Base-by-base conservation (phyloP, 164 flowering plant species). In the Amborella trichopoda region DNA sequence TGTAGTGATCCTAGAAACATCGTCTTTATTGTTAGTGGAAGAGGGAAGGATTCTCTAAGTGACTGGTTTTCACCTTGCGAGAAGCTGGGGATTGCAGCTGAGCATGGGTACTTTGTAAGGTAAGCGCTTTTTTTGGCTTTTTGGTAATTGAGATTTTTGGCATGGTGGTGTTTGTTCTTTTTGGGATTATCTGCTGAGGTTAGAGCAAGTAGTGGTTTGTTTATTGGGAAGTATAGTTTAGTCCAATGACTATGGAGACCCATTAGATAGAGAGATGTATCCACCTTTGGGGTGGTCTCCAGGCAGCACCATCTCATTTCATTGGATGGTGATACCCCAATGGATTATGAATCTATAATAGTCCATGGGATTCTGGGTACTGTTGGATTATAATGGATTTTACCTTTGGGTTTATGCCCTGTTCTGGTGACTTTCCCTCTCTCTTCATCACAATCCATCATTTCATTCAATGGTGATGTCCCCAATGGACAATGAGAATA, bases 81-180 rank as follows among this genome's bases (percentile, higher is more conserved):
- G 27, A 68, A 64, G 19, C 61, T 76, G 23, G 82, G 72, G 6
- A 50, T 76, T 41, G 78, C 78, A 37, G 82, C 82, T 3, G 82
- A 76, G 63, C 74, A 76, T 67, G 82, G 82, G 26, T 76, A 73
- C 59, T 73, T 76, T 54, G 28, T 65, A 38, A 76, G 82, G 78
- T 76, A 53, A 12, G 32, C 17, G 12, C 3, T 8, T 21, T 5
- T 5, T 18, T 20, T 14, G 9, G 16, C 20, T 30, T 30, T 38
- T 4, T 18, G 16, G 9, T 38, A 38, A 8, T 6, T 38, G 6
- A 10, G 20, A 16, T n/a, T 9, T 16, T 16, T 38, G 14, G 16
- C 24, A 33, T 20, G 4, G 17, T 16, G 12, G 13, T 34, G 12
- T 4, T 18, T 21, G 20, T 12, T 34, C 6, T 17, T 4, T 3